Conservation (phyloP, 192 early-diverging fungal genomes). For the Phycomyces blakesleeanus region DNA sequence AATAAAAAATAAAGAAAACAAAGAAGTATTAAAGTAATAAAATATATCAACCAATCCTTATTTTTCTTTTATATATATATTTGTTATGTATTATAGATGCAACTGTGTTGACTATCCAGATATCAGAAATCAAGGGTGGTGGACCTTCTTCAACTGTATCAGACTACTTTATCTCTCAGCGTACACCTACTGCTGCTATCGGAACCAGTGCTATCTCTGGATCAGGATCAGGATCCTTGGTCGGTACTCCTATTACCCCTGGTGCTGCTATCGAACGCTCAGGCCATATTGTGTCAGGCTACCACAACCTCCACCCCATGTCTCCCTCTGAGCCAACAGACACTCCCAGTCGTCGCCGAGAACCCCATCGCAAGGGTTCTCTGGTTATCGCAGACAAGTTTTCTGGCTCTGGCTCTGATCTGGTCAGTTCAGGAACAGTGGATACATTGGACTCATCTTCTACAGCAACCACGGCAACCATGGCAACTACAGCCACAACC, state of each 20-base stretch:
- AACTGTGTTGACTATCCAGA: conserved; percentile 26
- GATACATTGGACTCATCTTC: too few species aligned
- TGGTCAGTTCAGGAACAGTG: too few species aligned
- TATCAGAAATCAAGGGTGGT: conserved; percentile 18
- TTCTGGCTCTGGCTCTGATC: too few species aligned
- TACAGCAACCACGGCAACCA: too few species aligned
- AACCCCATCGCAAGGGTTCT: conserved; percentile 47
- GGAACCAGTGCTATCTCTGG: too few species aligned
- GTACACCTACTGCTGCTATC: background rate
- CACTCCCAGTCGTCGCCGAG: conserved; percentile 17
- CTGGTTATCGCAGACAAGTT: conserved; percentile 35
- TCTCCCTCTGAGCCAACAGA: conserved; percentile 1
- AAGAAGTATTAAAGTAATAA: too few species aligned
- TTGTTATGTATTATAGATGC: conserved; percentile 19
- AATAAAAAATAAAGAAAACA: too few species aligned
- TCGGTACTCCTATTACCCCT: too few species aligned
- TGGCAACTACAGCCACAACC: too few species aligned
- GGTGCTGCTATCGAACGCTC: background rate
- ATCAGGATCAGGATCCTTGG: too few species aligned
- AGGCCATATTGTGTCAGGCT: background rate
- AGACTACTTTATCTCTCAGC: conserved; percentile 17
- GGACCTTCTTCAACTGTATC: conserved; percentile 20
- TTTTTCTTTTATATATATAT: too few species aligned
- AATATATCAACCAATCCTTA: too few species aligned
- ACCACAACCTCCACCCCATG: background rate